phyloP scores from a whole-genome alignment of 2,329 filamentous ascomycete genomes.

The Fusarium sp. region DNA sequence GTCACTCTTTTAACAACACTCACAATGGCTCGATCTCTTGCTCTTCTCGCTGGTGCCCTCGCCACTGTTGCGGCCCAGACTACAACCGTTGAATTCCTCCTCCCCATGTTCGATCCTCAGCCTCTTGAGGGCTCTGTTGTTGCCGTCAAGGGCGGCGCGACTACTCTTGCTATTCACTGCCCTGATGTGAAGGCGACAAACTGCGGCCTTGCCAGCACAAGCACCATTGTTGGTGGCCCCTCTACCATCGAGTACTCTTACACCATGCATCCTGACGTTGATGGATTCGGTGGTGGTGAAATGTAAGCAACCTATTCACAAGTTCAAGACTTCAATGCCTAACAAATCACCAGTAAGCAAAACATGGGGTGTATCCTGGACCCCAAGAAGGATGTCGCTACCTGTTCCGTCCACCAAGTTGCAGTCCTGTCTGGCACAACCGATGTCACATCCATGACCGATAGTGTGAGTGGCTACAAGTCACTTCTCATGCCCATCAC shows the following conservation, averaged over 20 bases:
- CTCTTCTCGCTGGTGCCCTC: constrained; percentile 38
- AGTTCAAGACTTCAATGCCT: not conserved
- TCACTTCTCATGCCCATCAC: constrained; percentile 44
- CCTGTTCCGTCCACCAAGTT: constrained; percentile 32
- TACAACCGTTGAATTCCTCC: constrained; percentile 42
- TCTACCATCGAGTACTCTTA: constrained; percentile 13
- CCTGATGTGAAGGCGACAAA: constrained; percentile 24
- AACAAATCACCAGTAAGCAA: constrained; percentile 23
- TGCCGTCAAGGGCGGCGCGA: constrained; percentile 39
- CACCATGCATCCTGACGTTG: not conserved
- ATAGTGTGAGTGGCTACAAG: constrained; percentile 27
- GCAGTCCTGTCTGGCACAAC: not conserved
- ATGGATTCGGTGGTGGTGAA: constrained; percentile 12
- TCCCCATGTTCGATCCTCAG: constrained; percentile 38
- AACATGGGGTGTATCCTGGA: constrained; percentile 40
- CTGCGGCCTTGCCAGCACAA: constrained; percentile 42
- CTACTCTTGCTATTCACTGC: constrained; percentile 46
- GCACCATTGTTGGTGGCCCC: constrained; percentile 39
- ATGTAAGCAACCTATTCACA: constrained; percentile 23
- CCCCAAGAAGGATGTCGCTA: constrained; percentile 34
- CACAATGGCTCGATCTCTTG: constrained; percentile 41
- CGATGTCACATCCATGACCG: not conserved
- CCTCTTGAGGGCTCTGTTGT: constrained; percentile 45
- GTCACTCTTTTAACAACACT: constrained; percentile 5
- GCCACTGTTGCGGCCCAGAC: constrained; percentile 39